Percentiles rank a stretch among this genome's conserved stretches.
Evolutionary conservation across 2,329 filamentous ascomycete genomes (phyloP).

Genomic region (Diplodia seriata): DNA sequence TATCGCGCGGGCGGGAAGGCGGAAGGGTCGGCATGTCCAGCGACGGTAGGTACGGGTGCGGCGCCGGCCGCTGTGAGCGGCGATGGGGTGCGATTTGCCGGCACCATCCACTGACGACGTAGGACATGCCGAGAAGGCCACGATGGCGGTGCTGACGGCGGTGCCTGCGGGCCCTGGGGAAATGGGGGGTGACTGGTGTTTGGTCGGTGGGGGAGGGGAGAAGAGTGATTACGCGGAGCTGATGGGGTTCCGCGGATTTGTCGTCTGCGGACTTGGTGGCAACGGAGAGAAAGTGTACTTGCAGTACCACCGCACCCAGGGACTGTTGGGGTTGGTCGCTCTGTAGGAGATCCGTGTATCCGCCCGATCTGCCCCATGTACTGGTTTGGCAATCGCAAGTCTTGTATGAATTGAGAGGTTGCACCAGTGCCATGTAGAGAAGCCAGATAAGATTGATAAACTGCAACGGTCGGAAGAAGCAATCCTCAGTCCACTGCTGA

Average conservation of each 20-base stretch:
- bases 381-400: constrained; percentile 53
- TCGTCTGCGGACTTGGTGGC: too few species aligned
- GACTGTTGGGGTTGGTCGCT: constrained; percentile 41
- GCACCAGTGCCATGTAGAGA: constrained; percentile 48
- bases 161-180: constrained; percentile 40
- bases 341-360: constrained; percentile 51
- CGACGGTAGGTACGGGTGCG: constrained; percentile 40
- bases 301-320: constrained; percentile 43
- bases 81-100: constrained; percentile 46
- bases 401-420: constrained; percentile 52
- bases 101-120: constrained; percentile 49
- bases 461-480: constrained; percentile 46
- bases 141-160: constrained; percentile 40
- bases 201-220: neutral
- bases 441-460: constrained; percentile 49
- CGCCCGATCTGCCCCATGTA: constrained; percentile 47
- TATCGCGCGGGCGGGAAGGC: constrained; percentile 4
- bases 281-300: neutral
- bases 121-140: constrained; percentile 46
- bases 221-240: neutral
- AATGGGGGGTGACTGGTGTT: neutral
- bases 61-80: constrained; percentile 40
- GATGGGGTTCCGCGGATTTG: too few species aligned
- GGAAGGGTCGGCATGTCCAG: constrained; percentile 36
- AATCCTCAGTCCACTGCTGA: constrained; percentile 39